Evolutionary conservation across 768 basidiomycete genomes (phyloP), one percentile per base, ranked within the genome.

Genomic region (Tylopilus rubrobrunneus): DNA sequence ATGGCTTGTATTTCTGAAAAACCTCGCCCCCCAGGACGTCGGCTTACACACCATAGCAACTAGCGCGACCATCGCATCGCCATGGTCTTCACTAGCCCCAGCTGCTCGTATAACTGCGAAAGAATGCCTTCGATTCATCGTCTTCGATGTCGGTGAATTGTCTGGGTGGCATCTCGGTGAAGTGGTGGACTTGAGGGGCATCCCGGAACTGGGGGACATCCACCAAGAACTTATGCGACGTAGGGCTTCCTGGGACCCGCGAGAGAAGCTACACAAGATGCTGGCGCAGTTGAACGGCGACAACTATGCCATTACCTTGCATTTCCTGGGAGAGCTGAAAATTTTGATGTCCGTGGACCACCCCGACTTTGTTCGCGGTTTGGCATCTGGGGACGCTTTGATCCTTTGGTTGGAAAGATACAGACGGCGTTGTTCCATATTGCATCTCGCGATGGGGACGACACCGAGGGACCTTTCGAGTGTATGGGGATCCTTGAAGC

Each of bases 401-500:
- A 95, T 68, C 79, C 87, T 0, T 66, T 84, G 34, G 77, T 93
- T 33, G 86, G 88, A 2, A 77, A 79, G 37, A 76, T 92, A 48
- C 73, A 94, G 51, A 76, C 80, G 2, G 76, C 79, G 3, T 71
- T 98, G 4, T 78, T 95, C 49, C 67, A 76, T 15, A 83, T 86
- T 0, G 86, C 88, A 0, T 83, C 83, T 49, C 81, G 91, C 9
- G 93, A 96, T 57, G 86, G 85, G 1, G 91, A 95, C 45, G 83
- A 80, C 7, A 78, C 78, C 6, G 87, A 94, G 43, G 63, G 76
- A 1, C 63, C 92, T 1, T 94, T 87, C 64, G 91, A 97, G 64
- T 97, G 92, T 65, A 83, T 98, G 51, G 93, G 95, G 2, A 81
- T 91, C 21, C 72, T 98, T 12, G 97, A 97, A 7, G 97, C 97